Base-by-base conservation (phyloP, 2,329 filamentous ascomycete species). In the Ilyonectria sp. region DNA sequence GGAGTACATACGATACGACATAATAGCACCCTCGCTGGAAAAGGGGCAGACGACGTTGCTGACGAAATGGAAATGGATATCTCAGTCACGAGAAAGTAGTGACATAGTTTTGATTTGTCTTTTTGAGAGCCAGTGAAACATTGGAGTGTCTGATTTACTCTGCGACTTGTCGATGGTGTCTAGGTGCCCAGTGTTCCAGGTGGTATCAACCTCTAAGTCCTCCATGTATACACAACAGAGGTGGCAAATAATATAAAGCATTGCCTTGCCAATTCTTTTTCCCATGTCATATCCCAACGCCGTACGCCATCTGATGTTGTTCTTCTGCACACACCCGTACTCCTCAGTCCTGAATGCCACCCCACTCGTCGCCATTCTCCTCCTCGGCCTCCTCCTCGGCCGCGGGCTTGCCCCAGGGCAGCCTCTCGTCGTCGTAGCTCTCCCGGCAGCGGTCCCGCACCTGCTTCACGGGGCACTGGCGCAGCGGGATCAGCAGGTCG, bases 381-480 rank as follows among this genome's bases (percentile, higher is more conserved):
- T 82, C 82, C 6, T 82, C 87, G 35, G 26, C 70, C 35, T 79
- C 81, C 26, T 81, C 81, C 40, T 72, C 75, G 15, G 74, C 79
- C 21, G 74, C 72, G 44, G 43, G 73, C 63, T 71, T 76, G 53
- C 80, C 93, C 79, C 89, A 89, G 56, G 89, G 87, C 78, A 97
- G 81, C 71, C 94, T 87, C 74, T 92, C 91, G 79, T 98, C 95
- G 2, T 85, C 86, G 67, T 97, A 81, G 26, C 90, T 88, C 74
- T 95, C 93, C 68, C 85, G 86, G 1, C 91, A 92, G 75, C 92
- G 89, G 69, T 84, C 85, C 75, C 93, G 89, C 59, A 97, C 90
- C 26, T 90, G 87, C 82, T 94, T 96, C 63, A 91, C 91, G 47
- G 88, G 87, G 46, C 88, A 90, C 63, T 85, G 81, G 72, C 84